Evolutionary conservation across 345 rosid genomes (phyloP).

Genomic region (Gossypium stocksii): DNA sequence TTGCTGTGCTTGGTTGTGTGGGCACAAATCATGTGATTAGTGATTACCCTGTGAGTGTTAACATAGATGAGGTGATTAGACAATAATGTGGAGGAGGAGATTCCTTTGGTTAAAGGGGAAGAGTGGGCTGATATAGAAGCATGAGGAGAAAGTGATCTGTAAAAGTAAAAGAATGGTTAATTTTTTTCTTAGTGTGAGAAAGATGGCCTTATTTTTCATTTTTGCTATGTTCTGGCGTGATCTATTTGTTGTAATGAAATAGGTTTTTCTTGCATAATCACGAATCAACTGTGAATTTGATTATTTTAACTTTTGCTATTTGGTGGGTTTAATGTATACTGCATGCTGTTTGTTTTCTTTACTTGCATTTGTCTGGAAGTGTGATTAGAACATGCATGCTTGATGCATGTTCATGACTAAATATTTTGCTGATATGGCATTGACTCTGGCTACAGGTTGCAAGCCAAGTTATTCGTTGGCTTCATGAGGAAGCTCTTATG

Average conservation of each 20-base stretch:
- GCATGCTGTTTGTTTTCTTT: neutral
- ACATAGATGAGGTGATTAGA: neutral
- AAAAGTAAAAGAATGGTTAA: neutral
- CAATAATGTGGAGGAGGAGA: neutral
- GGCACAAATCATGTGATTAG: neutral
- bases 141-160: neutral
- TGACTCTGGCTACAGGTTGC: slow-evolving; percentile 49
- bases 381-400: neutral
- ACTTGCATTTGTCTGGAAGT: neutral
- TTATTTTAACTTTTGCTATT: neutral
- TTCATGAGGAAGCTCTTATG: slow-evolving; percentile 77
- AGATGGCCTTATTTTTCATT: neutral
- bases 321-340: neutral
- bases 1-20: neutral
- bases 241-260: neutral
- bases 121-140: neutral
- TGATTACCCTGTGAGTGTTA: neutral
- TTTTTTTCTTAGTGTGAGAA: neutral
- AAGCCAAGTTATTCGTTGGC: slow-evolving; percentile 94
- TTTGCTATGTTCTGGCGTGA: neutral
- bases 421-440: slow-evolving; percentile 16
- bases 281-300: neutral
- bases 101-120: neutral
- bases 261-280: neutral
- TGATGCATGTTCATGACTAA: neutral